Evolutionary conservation across 768 basidiomycete genomes (phyloP).

Genomic region (Russula foetens): DNA sequence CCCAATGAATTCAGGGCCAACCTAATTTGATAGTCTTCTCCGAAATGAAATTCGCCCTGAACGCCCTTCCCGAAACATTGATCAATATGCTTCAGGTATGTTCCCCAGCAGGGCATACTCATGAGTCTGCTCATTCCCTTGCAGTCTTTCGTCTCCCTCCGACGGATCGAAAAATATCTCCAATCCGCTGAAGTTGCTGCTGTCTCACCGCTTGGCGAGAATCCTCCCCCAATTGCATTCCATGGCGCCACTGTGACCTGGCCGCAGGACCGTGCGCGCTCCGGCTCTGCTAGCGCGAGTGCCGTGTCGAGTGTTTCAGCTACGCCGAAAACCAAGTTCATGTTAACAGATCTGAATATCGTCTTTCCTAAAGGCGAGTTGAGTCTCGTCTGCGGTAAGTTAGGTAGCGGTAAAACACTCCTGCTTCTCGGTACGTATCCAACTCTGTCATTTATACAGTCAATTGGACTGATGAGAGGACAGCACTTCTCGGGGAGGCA

Average conservation of each 20-base stretch:
- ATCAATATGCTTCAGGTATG: slow-evolving; percentile 79
- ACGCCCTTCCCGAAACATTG: slow-evolving; percentile 83
- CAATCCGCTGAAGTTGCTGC: slow-evolving; percentile 59
- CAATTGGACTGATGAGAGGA: slow-evolving; percentile 10
- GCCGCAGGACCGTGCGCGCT: slow-evolving; percentile 63
- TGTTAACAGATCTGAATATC: slow-evolving; percentile 69
- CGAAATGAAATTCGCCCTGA: slow-evolving; percentile 83
- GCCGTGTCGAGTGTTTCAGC: slow-evolving; percentile 46
- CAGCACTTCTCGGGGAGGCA: slow-evolving; percentile 81
- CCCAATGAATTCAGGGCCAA: neutral
- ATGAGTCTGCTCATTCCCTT: neutral
- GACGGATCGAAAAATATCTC: slow-evolving; percentile 89
- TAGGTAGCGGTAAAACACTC: slow-evolving; percentile 86
- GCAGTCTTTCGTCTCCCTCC: slow-evolving; percentile 72
- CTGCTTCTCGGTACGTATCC: slow-evolving; percentile 51
- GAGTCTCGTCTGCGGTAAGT: slow-evolving; percentile 79
- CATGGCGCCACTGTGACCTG: slow-evolving; percentile 86
- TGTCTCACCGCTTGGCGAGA: slow-evolving; percentile 48
- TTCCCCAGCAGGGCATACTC: neutral
- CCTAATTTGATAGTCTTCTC: slow-evolving; percentile 50
- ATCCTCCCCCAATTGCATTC: slow-evolving; percentile 58
- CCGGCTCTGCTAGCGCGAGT: slow-evolving; percentile 28
- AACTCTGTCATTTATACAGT: neutral
- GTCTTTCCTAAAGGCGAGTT: slow-evolving; percentile 74
- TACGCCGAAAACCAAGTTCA: slow-evolving; percentile 74